These are phyloP conservation scores for Xylariaceae sp. DNA, from an alignment of 2,329 filamentous ascomycete species.

Conservation along the genomic window DNA sequence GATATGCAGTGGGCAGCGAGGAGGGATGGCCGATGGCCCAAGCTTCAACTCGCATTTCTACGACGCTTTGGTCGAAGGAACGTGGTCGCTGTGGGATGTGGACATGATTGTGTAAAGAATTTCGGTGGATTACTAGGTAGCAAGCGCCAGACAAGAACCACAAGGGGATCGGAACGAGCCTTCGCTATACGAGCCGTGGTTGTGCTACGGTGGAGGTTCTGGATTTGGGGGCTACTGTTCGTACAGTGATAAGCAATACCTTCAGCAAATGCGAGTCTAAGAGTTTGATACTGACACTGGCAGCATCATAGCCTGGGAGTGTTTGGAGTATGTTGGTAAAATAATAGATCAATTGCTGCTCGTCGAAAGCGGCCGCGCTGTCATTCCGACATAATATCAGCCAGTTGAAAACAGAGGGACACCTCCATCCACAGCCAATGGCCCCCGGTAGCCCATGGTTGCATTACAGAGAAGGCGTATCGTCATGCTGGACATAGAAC, in stretches of 20 bases:
- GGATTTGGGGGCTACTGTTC: constrained; percentile 41
- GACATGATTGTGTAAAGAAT: constrained; percentile 42
- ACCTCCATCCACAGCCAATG: no score
- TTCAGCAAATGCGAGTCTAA: constrained; percentile 39
- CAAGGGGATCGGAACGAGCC: constrained; percentile 16
- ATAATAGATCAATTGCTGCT: constrained; percentile 43
- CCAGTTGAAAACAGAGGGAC: no score
- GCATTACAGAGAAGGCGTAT: no score
- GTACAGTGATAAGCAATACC: constrained; percentile 36
- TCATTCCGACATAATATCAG: no score
- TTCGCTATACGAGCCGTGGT: constrained; percentile 34
- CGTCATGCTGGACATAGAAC: no score
- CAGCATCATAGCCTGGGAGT: constrained; percentile 39
- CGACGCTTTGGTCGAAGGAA: constrained; percentile 37
- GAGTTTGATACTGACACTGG: constrained; percentile 35
- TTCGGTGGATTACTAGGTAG: constrained; percentile 41
- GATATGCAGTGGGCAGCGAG: constrained; percentile 35
- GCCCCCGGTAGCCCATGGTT: no score
- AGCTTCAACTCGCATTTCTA: constrained; percentile 42
- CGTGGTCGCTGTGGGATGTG: constrained; percentile 38
- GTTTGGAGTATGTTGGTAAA: constrained; percentile 38
- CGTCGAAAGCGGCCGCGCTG: no score
- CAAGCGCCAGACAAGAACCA: constrained; percentile 8
- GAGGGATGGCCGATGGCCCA: constrained; percentile 39
- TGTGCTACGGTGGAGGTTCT: constrained; percentile 38